Base-by-base conservation (phyloP, 116 monocot species). In the Iris pallida region DNA sequence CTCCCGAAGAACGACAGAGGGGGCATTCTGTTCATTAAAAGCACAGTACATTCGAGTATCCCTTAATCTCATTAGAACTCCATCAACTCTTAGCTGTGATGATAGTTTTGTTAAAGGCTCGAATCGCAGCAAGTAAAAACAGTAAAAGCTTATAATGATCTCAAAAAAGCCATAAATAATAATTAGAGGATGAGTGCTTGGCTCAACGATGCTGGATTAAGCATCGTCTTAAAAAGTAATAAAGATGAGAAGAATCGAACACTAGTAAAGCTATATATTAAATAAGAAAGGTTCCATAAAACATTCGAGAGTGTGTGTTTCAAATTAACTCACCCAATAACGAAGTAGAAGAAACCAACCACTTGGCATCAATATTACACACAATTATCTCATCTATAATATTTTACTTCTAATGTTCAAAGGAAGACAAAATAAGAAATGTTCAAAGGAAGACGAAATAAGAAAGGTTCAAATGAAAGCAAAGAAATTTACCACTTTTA, bases 281-380 rank as follows among this genome's bases (percentile, higher is more conserved):
- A n/a, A n/a, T n/a, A n/a, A n/a, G n/a, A n/a, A n/a, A n/a, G n/a
- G n/a, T n/a, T n/a, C n/a, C n/a, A n/a, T n/a, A n/a, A n/a, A n/a
- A n/a, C n/a, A n/a, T n/a, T n/a, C n/a, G n/a, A n/a, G n/a, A n/a
- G n/a, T n/a, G n/a, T n/a, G n/a, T n/a, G n/a, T n/a, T n/a, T n/a
- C 3, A 56, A 42, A 56, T 54, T 15, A 48, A 58, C 83, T 80
- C 44, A 95, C 91, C 95, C 96, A 97, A 68, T 74, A 89, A 61
- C 92, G 96, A 53, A 97, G 73, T 10, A 97, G 89, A 79, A 97
- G 85, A 83, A 92, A 97, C 96, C 96, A 97, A 80, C 89, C 76
- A 48, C 75, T 87, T 66, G 89, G 92, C 96, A 97, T 97, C 66
- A 76, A 49, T 46, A 45, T 43, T 47, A 54, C 73, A 5, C 16